These are phyloP conservation scores for Colletotrichum abscissum DNA, from an alignment of 2,329 filamentous ascomycete species.

Conservation along the genomic window DNA sequence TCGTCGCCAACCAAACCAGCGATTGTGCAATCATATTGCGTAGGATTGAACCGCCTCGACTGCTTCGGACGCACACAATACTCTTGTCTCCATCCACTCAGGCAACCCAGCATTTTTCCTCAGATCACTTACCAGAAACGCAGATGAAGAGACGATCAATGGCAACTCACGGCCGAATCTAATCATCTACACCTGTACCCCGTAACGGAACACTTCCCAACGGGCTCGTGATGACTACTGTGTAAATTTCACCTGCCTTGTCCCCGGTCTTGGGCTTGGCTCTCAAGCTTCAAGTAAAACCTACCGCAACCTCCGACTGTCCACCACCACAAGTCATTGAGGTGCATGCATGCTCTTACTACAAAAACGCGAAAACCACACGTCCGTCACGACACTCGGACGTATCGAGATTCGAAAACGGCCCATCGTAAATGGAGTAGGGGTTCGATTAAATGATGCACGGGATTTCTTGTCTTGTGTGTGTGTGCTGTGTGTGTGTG, in stretches of 20 bases:
- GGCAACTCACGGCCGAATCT: not conserved
- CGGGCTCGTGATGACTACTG: no score
- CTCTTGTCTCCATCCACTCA: not conserved
- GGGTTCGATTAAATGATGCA: not conserved
- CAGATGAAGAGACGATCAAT: not conserved
- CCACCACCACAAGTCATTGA: not conserved
- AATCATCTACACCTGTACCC: not conserved
- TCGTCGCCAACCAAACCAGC: conserved; percentile 31
- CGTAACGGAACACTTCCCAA: not conserved
- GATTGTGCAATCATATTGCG: conserved; percentile 2
- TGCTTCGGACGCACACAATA: not conserved
- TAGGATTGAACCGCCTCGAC: no score
- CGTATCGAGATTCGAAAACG: not conserved
- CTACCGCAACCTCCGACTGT: not conserved
- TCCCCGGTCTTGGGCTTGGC: not conserved
- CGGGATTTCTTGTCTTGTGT: not conserved
- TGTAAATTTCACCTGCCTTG: not conserved
- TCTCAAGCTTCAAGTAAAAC: not conserved
- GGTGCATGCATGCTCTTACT: not conserved
- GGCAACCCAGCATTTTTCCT: not conserved
- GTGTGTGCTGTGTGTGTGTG: not conserved
- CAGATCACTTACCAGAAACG: conserved; percentile 3
- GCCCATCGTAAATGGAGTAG: conserved; percentile 3
- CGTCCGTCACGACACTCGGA: conserved; percentile 25
- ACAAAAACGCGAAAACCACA: conserved; percentile 31